A percentile compares a stretch with the other conserved stretches of the same genome.
These are phyloP conservation scores for Boletellus ananas DNA, from an alignment of 768 basidiomycete genomes.

Conservation along the genomic window DNA sequence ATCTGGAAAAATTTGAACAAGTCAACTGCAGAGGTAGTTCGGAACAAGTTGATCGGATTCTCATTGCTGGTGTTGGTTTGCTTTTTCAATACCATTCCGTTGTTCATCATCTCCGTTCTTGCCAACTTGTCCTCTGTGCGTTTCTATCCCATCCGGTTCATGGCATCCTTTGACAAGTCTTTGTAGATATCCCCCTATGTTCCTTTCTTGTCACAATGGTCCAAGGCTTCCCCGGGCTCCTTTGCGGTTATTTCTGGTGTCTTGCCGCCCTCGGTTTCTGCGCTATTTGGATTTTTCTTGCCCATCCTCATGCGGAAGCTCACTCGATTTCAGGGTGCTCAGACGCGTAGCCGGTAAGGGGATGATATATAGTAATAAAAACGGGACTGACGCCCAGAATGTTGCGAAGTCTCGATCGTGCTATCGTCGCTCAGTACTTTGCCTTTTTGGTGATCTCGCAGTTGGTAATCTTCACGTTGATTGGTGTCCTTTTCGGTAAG, in stretches of 20 bases:
- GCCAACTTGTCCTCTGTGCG: slow-evolving; percentile 85
- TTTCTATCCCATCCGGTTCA: background rate
- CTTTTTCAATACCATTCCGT: slow-evolving; percentile 92
- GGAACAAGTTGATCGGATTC: slow-evolving; percentile 75
- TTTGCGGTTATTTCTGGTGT: slow-evolving; percentile 92
- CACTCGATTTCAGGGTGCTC: slow-evolving; percentile 61
- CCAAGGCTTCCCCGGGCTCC: slow-evolving; percentile 50
- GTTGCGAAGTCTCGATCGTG: slow-evolving; percentile 69
- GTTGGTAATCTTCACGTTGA: slow-evolving; percentile 88
- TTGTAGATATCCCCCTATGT: slow-evolving; percentile 51
- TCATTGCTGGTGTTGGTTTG: slow-evolving; percentile 72
- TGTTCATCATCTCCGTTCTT: slow-evolving; percentile 84
- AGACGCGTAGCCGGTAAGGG: slow-evolving; percentile 28
- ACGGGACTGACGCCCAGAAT: background rate
- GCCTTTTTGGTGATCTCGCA: slow-evolving; percentile 93
- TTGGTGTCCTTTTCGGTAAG: slow-evolving; percentile 85
- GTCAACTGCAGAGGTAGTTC: slow-evolving; percentile 58
- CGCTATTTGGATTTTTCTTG: slow-evolving; percentile 85
- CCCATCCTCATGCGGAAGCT: slow-evolving; percentile 90
- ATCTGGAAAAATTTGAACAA: slow-evolving; percentile 91
- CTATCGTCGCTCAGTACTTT: slow-evolving; percentile 90
- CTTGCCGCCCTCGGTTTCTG: slow-evolving; percentile 83
- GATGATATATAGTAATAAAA: no score
- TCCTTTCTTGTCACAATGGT: slow-evolving; percentile 73
- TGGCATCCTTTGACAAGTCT: slow-evolving; percentile 2